A percentile compares a stretch with the other conserved stretches of the same genome.
phyloP scores from a whole-genome alignment of 2,329 filamentous ascomycete genomes.

The Fusarium protoensiforme region DNA sequence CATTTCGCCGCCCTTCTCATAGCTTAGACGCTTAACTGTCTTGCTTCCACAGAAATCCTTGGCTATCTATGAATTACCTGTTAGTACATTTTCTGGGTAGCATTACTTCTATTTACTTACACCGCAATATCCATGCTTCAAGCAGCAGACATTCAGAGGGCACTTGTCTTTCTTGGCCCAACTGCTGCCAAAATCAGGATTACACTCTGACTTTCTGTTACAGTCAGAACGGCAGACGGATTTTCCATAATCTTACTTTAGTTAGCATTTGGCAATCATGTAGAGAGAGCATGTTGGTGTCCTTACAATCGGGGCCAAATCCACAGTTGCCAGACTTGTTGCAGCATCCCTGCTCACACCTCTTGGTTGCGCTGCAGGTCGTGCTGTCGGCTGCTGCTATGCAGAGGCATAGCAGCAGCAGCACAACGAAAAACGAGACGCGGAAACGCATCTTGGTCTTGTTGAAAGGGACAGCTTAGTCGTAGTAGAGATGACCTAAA shows the following conservation, averaged over 20 bases:
- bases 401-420: constrained; percentile 2
- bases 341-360: constrained; percentile 9
- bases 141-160: constrained; percentile 22
- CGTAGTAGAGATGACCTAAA: background rate
- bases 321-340: constrained; percentile 17
- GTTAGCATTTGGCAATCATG: background rate
- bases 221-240: constrained; percentile 1
- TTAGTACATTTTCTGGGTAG: background rate
- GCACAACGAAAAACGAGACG: background rate
- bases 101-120: background rate
- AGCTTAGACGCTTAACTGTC: background rate
- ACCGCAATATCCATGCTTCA: constrained; percentile 21
- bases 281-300: background rate
- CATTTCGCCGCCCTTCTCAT: background rate
- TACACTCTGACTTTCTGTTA: constrained; percentile 13
- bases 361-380: constrained; percentile 15
- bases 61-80: background rate
- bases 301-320: constrained; percentile 16
- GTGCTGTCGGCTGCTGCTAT: constrained; percentile 1
- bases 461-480: background rate
- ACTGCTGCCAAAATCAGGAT: background rate
- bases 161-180: background rate
- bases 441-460: background rate
- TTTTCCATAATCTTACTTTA: background rate
- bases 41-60: constrained; percentile 12